Evolutionary conservation across 345 rosid genomes (phyloP).

Genomic region (Arabis hirsuta): DNA sequence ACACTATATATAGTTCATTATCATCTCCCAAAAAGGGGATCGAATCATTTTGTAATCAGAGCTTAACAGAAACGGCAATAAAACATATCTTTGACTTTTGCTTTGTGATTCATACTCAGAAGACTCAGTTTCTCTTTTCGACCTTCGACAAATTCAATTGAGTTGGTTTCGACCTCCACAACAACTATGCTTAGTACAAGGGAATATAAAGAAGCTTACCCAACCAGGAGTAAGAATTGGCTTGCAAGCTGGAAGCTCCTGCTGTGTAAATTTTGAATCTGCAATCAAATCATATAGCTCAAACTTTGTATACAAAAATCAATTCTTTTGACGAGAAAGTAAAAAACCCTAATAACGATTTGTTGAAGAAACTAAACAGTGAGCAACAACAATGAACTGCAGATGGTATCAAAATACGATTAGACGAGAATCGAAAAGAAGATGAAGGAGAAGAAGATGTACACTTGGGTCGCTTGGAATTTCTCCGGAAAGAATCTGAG

Average conservation of each 20-base stretch:
- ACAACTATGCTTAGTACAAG: background rate
- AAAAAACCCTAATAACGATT: background rate
- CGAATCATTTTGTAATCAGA: no score
- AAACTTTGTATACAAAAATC: background rate
- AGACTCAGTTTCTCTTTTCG: no score
- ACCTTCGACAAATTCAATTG: no score
- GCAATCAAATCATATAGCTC: constrained; percentile 37
- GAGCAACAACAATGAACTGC: background rate
- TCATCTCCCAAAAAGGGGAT: no score
- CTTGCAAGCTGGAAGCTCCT: constrained; percentile 99
- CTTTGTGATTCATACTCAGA: no score
- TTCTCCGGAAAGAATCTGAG: constrained; percentile 68
- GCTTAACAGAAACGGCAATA: no score
- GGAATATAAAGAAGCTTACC: constrained; percentile 53
- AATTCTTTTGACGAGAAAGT: background rate
- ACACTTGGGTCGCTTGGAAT: constrained; percentile 96
- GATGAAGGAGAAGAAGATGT: constrained; percentile 17
- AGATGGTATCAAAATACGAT: background rate
- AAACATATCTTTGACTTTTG: no score
- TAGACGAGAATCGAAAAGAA: background rate
- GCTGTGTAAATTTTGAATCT: constrained; percentile 96
- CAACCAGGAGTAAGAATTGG: constrained; percentile 97
- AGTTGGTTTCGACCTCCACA: no score
- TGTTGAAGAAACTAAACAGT: constrained; percentile 2
- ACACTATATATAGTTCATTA: no score